phyloP scores from a whole-genome alignment of 1,284 basidiomycete genomes.

The Ustilago hordei region DNA sequence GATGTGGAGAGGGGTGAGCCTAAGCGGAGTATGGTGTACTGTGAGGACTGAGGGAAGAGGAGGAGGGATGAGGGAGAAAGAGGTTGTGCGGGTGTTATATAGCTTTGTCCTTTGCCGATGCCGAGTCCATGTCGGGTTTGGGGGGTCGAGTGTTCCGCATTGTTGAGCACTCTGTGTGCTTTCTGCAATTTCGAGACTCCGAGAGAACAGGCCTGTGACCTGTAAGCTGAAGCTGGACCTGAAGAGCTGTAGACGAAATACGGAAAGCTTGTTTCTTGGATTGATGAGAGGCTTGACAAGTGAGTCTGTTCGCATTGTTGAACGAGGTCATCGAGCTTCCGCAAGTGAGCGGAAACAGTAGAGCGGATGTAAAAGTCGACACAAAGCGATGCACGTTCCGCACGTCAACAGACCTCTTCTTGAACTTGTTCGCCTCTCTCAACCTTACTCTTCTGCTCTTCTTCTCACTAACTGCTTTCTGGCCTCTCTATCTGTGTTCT shows the following conservation, averaged over 20 bases:
- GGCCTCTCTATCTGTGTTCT: neutral
- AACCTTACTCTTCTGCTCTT: neutral
- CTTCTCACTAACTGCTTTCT: neutral
- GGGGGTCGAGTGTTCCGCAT: slow-evolving; percentile 3
- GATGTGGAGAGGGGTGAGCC: neutral
- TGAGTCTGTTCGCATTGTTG: neutral
- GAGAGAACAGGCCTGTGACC: neutral
- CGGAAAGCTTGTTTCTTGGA: neutral
- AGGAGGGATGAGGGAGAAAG: neutral
- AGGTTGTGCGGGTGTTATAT: slow-evolving; percentile 9
- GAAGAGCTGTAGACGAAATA: neutral
- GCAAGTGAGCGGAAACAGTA: neutral
- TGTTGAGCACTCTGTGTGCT: neutral
- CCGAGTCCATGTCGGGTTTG: neutral
- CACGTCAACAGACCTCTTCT: neutral
- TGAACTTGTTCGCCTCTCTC: neutral
- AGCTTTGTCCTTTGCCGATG: slow-evolving; percentile 5
- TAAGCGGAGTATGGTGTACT: neutral
- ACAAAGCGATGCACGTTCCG: neutral
- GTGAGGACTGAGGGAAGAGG: too few relatives aligned
- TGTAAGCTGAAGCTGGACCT: too few relatives aligned
- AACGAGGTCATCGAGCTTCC: neutral
- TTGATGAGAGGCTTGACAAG: neutral
- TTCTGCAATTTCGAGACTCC: neutral
- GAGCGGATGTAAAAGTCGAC: neutral